Evolutionary conservation across 345 rosid species (phyloP).

Genomic region (Diplotaxis tenuifolia): DNA sequence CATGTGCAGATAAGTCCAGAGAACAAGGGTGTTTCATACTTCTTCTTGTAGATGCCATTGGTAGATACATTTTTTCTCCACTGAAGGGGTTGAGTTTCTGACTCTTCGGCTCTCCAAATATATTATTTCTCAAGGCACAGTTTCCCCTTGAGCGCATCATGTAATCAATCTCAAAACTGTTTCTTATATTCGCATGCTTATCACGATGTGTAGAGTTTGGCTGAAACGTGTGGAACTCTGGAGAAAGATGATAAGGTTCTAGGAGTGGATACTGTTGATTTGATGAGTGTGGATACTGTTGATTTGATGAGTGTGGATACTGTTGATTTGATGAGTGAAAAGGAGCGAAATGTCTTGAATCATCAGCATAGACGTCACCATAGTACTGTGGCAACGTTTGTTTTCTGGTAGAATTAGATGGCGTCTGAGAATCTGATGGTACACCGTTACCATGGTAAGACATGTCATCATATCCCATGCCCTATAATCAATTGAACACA

Average conservation of each 20-base stretch:
- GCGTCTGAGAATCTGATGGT: conserved; percentile 34
- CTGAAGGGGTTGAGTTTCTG: conserved; percentile 25
- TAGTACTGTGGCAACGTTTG: conserved; percentile 29
- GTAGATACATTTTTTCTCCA: conserved; percentile 39
- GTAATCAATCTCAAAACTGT: conserved; percentile 36
- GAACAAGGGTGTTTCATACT: conserved; percentile 24
- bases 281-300: conserved; percentile 40
- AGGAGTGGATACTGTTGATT: conserved; percentile 39
- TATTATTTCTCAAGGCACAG: conserved; percentile 32
- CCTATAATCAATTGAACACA: conserved; percentile 36
- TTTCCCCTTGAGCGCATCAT: conserved; percentile 29
- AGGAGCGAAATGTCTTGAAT: conserved; percentile 35
- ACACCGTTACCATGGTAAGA: conserved; percentile 40
- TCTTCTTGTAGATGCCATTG: conserved; percentile 37
- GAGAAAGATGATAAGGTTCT: conserved; percentile 28
- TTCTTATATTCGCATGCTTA: conserved; percentile 36
- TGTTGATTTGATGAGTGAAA: conserved; percentile 37
- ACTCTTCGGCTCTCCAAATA: conserved; percentile 33
- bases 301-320: conserved; percentile 37
- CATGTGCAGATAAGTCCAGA: conserved; percentile 37
- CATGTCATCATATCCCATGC: conserved; percentile 38
- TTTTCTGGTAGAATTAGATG: conserved; percentile 31
- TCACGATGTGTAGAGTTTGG: conserved; percentile 36
- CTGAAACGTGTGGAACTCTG: conserved; percentile 39
- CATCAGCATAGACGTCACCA: conserved; percentile 39